These are phyloP conservation scores for Moesziomyces antarcticus DNA, from an alignment of 1,284 basidiomycete species.

Conservation along the genomic window DNA sequence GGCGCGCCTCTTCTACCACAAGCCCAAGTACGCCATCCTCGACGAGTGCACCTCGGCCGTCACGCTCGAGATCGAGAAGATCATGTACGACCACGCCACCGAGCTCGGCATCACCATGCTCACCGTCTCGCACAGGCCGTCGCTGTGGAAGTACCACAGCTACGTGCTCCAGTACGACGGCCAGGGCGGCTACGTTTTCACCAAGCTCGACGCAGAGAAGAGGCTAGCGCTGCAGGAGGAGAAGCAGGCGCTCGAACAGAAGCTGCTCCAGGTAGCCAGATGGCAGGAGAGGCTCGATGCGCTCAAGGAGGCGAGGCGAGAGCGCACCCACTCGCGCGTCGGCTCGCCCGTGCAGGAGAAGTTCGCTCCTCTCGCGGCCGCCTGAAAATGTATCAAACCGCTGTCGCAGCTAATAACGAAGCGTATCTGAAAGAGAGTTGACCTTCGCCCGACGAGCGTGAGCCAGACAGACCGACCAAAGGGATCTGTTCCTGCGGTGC, in stretches of 20 bases:
- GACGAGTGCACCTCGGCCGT: conserved; percentile 97
- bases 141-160: conserved; percentile 91
- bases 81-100: conserved; percentile 95
- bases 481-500: too few species aligned
- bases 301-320: conserved; percentile 70
- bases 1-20: conserved; percentile 95
- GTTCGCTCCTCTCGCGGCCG: conserved; percentile 14
- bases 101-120: conserved; percentile 67
- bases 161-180: conserved; percentile 79
- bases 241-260: conserved; percentile 72
- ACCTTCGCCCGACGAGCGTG: too few species aligned
- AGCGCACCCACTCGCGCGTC: conserved; percentile 19
- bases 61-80: conserved; percentile 88
- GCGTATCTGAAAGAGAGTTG: too few species aligned
- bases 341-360: conserved; percentile 28
- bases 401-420: neutral
- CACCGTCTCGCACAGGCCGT: conserved; percentile 73
- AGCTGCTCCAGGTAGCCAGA: conserved; percentile 75
- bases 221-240: conserved; percentile 91
- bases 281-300: conserved; percentile 81
- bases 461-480: too few species aligned
- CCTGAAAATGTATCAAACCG: conserved; percentile 3
- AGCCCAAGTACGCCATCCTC: conserved; percentile 94
- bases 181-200: conserved; percentile 76
- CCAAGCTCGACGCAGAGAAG: conserved; percentile 89